A percentile compares a stretch with the other conserved stretches of the same genome.
These are phyloP conservation scores for Trametopsis cervina DNA, from an alignment of 768 basidiomycete genomes.

Conservation along the genomic window DNA sequence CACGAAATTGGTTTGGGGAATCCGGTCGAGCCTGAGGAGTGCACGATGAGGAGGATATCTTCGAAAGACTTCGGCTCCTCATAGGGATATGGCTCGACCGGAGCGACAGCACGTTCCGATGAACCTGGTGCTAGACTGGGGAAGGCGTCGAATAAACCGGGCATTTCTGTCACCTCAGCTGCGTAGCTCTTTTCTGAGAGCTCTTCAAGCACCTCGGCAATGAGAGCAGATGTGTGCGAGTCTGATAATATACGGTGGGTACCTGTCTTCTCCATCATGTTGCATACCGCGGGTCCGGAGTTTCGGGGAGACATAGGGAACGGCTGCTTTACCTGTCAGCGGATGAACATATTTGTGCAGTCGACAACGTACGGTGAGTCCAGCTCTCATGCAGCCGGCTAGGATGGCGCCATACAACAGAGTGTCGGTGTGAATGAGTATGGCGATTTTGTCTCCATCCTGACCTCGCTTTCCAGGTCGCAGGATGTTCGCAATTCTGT, in stretches of 20 bases:
- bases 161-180: not conserved
- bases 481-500: constrained; percentile 1
- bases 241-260: constrained; percentile 10
- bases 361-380: not conserved
- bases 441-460: constrained; percentile 1
- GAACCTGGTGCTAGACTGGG: not conserved
- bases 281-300: constrained; percentile 5
- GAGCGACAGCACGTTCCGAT: not conserved
- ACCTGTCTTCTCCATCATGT: constrained; percentile 12
- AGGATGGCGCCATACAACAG: not conserved
- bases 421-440: constrained; percentile 1
- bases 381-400: not conserved
- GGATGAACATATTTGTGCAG: not conserved
- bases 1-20: constrained; percentile 10
- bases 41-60: not conserved
- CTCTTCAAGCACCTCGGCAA: not conserved
- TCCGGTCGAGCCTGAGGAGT: constrained; percentile 4
- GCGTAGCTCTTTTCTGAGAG: not conserved
- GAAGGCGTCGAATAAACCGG: not conserved
- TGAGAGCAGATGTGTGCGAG: not conserved
- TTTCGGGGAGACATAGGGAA: constrained; percentile 13
- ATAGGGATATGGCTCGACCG: not conserved
- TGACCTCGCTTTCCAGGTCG: not conserved
- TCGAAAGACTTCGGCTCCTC: not conserved
- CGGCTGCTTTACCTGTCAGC: constrained; percentile 1